Percentiles rank a stretch among this genome's conserved stretches.
Evolutionary conservation across 192 early-diverging fungal species (phyloP).

Genomic region (Helicostylum pulchrum): DNA sequence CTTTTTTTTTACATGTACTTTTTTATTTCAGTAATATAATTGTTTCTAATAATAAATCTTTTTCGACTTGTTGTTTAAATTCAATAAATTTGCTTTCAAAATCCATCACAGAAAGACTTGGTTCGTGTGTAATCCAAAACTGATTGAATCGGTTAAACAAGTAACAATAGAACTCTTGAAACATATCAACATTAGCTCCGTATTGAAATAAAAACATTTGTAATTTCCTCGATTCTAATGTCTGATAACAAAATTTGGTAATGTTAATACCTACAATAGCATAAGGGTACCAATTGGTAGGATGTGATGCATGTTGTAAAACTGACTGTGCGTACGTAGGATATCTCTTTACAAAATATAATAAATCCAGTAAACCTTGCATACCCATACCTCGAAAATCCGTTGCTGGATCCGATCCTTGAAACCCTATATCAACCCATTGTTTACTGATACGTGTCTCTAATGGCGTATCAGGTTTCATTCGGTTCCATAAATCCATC

Average conservation of each 20-base stretch:
- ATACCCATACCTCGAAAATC: conserved; percentile 89
- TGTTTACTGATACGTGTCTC: conserved; percentile 50
- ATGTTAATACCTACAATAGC: conserved; percentile 82
- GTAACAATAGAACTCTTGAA: conserved; percentile 75
- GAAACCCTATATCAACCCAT: conserved; percentile 79
- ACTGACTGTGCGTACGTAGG: conserved; percentile 48
- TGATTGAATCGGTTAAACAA: conserved; percentile 63
- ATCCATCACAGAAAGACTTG: conserved; percentile 65
- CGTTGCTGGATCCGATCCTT: conserved; percentile 78
- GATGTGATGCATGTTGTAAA: conserved; percentile 58
- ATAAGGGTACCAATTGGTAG: conserved; percentile 73
- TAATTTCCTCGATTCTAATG: conserved; percentile 58
- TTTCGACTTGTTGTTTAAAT: conserved; percentile 54
- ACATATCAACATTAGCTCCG: conserved; percentile 43
- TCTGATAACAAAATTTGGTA: conserved; percentile 59
- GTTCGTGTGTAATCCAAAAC: conserved; percentile 57
- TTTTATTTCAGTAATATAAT: not conserved
- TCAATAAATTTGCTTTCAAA: conserved; percentile 63
- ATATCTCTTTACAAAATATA: conserved; percentile 62
- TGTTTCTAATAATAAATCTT: conserved; percentile 27
- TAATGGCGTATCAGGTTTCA: conserved; percentile 55
- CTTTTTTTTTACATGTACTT: not conserved
- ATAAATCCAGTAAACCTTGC: conserved; percentile 68
- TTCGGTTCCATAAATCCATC: conserved; percentile 57
- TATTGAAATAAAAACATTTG: conserved; percentile 62